phyloP scores from a whole-genome alignment of 2,329 filamentous ascomycete genomes.

The Apiospora koreana region DNA sequence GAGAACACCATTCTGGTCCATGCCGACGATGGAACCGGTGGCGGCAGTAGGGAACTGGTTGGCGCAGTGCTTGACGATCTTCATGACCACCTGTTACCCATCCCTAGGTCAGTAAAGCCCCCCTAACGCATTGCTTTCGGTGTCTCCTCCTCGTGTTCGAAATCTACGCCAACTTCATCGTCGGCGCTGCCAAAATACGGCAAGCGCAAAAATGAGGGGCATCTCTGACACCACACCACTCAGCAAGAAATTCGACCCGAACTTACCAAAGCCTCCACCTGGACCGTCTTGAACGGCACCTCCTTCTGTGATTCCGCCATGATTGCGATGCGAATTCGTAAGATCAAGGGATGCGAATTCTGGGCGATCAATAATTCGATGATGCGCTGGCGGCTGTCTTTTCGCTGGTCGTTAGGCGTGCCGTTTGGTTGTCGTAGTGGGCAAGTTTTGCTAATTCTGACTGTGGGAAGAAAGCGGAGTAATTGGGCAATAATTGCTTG shows the following conservation, averaged over 20 bases:
- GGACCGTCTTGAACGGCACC: constrained; percentile 78
- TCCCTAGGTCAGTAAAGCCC: neutral
- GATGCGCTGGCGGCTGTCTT: constrained; percentile 4
- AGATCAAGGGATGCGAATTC: neutral
- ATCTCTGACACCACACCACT: constrained; percentile 24
- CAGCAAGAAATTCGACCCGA: constrained; percentile 36
- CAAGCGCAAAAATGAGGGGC: constrained; percentile 29
- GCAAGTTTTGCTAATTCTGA: constrained; percentile 13
- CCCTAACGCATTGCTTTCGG: neutral
- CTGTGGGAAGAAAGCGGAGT: constrained; percentile 12
- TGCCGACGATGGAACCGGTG: constrained; percentile 88
- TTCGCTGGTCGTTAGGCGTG: neutral
- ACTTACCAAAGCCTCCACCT: constrained; percentile 91
- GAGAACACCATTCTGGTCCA: constrained; percentile 80
- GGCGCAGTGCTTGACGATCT: constrained; percentile 95
- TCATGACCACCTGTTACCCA: constrained; percentile 78
- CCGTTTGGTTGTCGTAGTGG: constrained; percentile 5
- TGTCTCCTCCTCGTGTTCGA: no score
- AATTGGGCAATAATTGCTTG: constrained; percentile 2
- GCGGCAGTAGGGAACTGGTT: constrained; percentile 84
- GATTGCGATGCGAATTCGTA: constrained; percentile 34
- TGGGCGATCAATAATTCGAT: constrained; percentile 6
- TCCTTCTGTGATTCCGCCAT: constrained; percentile 66
- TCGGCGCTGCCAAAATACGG: neutral
- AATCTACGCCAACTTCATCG: neutral